phyloP scores from a whole-genome alignment of 768 basidiomycete species.

The Polyporus arcularius region DNA sequence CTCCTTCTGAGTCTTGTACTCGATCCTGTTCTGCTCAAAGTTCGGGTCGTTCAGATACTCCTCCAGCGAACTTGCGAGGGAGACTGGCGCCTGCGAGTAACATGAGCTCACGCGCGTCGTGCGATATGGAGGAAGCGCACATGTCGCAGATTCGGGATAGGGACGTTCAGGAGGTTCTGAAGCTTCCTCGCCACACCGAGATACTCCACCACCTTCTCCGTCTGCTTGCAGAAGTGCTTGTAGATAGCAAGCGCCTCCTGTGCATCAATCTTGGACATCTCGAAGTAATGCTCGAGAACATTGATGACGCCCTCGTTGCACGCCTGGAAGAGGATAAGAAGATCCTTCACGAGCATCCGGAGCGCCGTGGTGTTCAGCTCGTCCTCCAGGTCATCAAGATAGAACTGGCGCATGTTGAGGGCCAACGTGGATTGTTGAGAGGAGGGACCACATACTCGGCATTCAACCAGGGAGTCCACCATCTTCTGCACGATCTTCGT shows the following conservation, averaged over 20 bases:
- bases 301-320: constrained; percentile 94
- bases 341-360: constrained; percentile 93
- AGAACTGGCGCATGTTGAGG: constrained; percentile 68
- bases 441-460: constrained; percentile 60
- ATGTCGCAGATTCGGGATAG: constrained; percentile 93
- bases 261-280: constrained; percentile 96
- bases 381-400: constrained; percentile 90
- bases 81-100: constrained; percentile 78
- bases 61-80: constrained; percentile 88
- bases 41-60: constrained; percentile 97
- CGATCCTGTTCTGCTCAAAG: constrained; percentile 92
- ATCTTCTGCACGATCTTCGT: constrained; percentile 88
- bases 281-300: constrained; percentile 92
- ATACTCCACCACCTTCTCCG: constrained; percentile 90
- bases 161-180: constrained; percentile 89
- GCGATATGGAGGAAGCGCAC: constrained; percentile 39
- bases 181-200: constrained; percentile 90
- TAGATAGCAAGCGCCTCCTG: constrained; percentile 83
- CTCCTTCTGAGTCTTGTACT: constrained; percentile 84
- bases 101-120: background rate
- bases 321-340: constrained; percentile 93
- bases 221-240: constrained; percentile 92
- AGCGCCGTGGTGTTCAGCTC: constrained; percentile 87
- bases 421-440: background rate
- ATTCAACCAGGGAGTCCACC: constrained; percentile 86